Evolutionary conservation across 345 rosid species (phyloP).

Genomic region (Atalantia buxifolia): DNA sequence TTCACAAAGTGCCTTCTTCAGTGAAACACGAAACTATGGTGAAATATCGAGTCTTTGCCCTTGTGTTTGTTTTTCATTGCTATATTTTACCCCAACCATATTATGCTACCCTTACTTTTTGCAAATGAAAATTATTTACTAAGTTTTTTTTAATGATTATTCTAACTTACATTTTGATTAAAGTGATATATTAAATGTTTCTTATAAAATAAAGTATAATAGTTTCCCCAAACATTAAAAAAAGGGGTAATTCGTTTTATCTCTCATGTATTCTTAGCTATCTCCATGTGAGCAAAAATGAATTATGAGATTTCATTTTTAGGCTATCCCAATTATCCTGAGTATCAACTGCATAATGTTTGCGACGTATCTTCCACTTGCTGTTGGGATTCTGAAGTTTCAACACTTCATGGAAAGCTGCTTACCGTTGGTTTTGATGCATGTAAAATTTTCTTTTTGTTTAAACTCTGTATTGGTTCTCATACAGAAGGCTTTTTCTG

Average conservation of each 20-base stretch:
- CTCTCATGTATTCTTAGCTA: not conserved
- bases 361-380: not conserved
- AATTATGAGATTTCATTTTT: no score
- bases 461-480: not conserved
- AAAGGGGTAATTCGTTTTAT: not conserved
- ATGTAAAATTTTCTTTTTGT: not conserved
- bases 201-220: not conserved
- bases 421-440: no score
- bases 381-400: not conserved
- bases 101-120: not conserved
- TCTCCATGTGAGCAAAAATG: no score
- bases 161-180: not conserved
- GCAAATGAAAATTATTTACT: not conserved
- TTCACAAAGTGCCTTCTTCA: not conserved
- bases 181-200: not conserved
- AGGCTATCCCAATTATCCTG: not conserved
- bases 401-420: not conserved
- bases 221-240: not conserved
- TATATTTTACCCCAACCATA: no score
- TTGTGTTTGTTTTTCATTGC: no score
- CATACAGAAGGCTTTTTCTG: no score
- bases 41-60: not conserved
- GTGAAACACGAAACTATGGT: not conserved
- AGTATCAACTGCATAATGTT: not conserved
- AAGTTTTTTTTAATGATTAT: no score